Evolutionary conservation across 495 filamentous ascomycete genomes (phyloP), one percentile per base, ranked within the genome.

Genomic region (Penicillium pulvis): DNA sequence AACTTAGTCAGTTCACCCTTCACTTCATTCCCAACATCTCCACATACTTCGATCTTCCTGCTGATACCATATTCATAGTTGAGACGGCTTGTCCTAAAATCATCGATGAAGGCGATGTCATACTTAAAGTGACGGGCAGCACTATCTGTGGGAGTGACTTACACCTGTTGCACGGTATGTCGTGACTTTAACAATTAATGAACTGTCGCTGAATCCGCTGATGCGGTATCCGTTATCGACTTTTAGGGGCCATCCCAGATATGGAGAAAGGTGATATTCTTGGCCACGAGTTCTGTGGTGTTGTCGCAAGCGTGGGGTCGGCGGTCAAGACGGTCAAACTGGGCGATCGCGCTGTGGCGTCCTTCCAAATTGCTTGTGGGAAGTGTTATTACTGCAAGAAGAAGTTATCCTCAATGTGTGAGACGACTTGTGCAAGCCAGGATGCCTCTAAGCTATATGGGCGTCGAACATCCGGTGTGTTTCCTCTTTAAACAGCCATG

Each of bases 121-220:
- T 97, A 60, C 75, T 95, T 48, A 91, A 86, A 58, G 84, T 96
- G 26, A 96, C 93, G 1, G 91, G 91, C 1, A 87, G 80, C 55
- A 96, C 91, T 0, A 85, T 97, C 56, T 96, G 93, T 74, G 92
- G 92, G 3, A 88, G 83, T 54, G 93, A 97, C 61, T 77, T 96
- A 7, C 93, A 96, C 65, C 75, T 96, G 23, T 82, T 88, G 30
- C 91, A 96, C 64, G 86, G 83, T 73, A 58, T 53, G 36, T 44
- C 14, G 16, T 41, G 28, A 4, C 28, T 41, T 36, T 39, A 4
- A 9, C 6, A 16, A 3, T 45, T 36, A 9, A 17, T 9, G 6
- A 41, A 10, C n/a, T 43, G 20, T 31, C 7, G 36, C 12, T 26
- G 20, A 4, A 30, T 47, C 4, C 46, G 14, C 19, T 48, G 3